Conservation (phyloP, 1,284 basidiomycete species). For the Fomitiporia mediterranea region DNA sequence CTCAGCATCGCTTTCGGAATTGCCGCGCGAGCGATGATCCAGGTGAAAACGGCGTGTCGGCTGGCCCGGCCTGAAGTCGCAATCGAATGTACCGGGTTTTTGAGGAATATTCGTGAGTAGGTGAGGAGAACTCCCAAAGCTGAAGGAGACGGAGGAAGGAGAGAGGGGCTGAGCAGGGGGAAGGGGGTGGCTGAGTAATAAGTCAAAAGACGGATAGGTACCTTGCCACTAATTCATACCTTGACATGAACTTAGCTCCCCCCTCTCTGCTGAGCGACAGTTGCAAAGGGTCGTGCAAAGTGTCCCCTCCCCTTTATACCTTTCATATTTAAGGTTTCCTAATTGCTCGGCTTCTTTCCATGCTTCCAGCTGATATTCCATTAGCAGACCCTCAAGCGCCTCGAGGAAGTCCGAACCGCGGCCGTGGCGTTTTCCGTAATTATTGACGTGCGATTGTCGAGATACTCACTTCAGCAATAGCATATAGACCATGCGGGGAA, state of each 20-base stretch:
- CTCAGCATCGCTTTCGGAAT: background rate
- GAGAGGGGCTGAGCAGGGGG: background rate
- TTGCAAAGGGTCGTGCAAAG: too few species aligned
- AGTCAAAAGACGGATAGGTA: background rate
- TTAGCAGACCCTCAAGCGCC: constrained; percentile 2
- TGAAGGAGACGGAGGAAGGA: background rate
- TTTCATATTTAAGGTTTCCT: background rate
- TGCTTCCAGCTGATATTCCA: constrained; percentile 1
- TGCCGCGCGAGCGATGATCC: constrained; percentile 1
- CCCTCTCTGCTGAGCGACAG: too few species aligned
- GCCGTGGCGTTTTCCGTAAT: background rate
- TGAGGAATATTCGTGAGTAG: too few species aligned
- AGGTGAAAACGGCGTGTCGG: constrained; percentile 8
- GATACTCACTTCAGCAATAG: background rate
- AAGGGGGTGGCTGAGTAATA: background rate
- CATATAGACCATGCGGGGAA: background rate
- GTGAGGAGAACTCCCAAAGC: too few species aligned
- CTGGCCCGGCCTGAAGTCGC: constrained; percentile 9
- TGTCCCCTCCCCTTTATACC: too few species aligned
- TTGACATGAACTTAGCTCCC: too few species aligned
- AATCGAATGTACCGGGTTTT: background rate
- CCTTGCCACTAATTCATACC: too few species aligned
- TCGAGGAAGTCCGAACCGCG: background rate
- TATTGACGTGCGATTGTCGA: constrained; percentile 1
- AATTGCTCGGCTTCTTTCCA: background rate